Conservation (phyloP, 352 stramenopile species). For the Globisporangium radiosum region DNA sequence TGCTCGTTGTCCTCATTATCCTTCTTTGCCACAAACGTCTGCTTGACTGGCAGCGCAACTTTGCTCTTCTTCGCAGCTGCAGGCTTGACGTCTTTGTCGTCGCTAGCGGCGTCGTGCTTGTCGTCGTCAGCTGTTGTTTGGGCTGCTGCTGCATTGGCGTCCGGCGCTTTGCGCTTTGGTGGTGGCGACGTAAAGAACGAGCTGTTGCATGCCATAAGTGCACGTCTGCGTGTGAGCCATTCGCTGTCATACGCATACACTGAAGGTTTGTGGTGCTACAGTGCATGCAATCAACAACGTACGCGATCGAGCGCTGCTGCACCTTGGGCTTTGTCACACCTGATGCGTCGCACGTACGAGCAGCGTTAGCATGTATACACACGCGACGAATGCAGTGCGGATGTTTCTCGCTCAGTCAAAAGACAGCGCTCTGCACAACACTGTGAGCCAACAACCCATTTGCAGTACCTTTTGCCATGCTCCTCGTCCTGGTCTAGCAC, state of each 20-base stretch:
- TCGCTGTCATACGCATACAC: neutral
- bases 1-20: slow-evolving; percentile 7
- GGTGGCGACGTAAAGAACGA: slow-evolving; percentile 49
- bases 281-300: slow-evolving; percentile 9
- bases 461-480: slow-evolving; percentile 8
- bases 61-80: slow-evolving; percentile 9
- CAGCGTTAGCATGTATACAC: neutral
- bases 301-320: slow-evolving; percentile 69
- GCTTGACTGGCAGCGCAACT: neutral
- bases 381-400: neutral
- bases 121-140: neutral
- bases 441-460: too few relatives aligned
- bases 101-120: neutral
- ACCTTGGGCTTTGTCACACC: slow-evolving; percentile 24
- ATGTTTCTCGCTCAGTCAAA: too few relatives aligned
- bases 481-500: neutral
- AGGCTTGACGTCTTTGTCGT: neutral
- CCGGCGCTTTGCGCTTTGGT: slow-evolving; percentile 31
- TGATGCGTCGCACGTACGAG: neutral
- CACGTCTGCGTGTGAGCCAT: neutral
- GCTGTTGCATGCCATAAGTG: slow-evolving; percentile 9
- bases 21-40: neutral
- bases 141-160: neutral
- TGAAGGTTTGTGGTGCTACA: neutral
- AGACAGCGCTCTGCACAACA: too few relatives aligned